These are phyloP conservation scores for Macrocybe gigantea DNA, from an alignment of 768 basidiomycete genomes.

Conservation along the genomic window DNA sequence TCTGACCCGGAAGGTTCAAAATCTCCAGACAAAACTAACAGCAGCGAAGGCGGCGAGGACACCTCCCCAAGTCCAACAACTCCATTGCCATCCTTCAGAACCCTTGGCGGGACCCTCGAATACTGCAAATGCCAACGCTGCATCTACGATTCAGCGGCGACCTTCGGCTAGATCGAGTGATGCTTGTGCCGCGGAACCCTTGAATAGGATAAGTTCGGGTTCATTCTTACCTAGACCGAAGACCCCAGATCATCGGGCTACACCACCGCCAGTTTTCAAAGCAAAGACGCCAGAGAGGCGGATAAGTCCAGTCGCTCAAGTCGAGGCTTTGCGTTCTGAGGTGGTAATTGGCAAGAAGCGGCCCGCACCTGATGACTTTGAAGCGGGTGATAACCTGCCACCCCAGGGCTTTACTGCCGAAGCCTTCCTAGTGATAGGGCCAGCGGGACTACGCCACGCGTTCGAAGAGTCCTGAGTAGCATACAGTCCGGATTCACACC, in stretches of 20 bases:
- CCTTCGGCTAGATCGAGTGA: conserved; percentile 8
- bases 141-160: conserved; percentile 21
- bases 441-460: conserved; percentile 47
- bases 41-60: conserved; percentile 39
- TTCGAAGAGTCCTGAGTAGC: conserved; percentile 51
- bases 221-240: conserved; percentile 38
- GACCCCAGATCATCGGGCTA: conserved; percentile 43
- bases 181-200: conserved; percentile 15
- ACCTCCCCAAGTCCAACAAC: conserved; percentile 6
- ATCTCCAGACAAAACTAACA: conserved; percentile 60
- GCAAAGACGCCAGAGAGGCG: conserved; percentile 45
- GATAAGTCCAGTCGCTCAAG: conserved; percentile 16
- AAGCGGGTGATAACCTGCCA: conserved; percentile 47
- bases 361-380: conserved; percentile 73
- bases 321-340: conserved; percentile 17
- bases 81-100: conserved; percentile 5
- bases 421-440: conserved; percentile 36
- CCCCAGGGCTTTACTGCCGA: conserved; percentile 62
- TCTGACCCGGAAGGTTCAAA: conserved; percentile 67
- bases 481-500: conserved; percentile 52
- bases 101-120: conserved; percentile 8
- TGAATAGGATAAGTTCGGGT: conserved; percentile 34
- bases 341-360: conserved; percentile 63
- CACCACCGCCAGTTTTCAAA: conserved; percentile 40
- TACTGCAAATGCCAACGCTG: conserved; percentile 3